Evolutionary conservation across 2,329 filamentous ascomycete genomes (phyloP).

Genomic region (Exophiala viscosa): DNA sequence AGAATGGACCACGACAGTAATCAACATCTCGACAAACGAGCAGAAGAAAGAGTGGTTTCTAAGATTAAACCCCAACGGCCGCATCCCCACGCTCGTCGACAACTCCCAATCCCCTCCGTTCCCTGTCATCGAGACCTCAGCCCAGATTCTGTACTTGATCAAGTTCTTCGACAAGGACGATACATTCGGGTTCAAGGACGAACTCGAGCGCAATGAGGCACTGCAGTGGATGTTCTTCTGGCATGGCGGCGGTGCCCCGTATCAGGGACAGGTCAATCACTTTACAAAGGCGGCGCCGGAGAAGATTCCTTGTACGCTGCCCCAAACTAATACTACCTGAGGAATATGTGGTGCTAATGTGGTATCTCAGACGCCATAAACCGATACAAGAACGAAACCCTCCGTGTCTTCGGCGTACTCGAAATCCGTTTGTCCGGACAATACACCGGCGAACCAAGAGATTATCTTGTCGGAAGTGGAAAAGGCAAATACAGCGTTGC

Average conservation of each 20-base stretch:
- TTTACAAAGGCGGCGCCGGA: conserved; percentile 45
- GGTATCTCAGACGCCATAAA: conserved; percentile 42
- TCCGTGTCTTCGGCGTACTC: conserved; percentile 54
- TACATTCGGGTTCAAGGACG: conserved; percentile 51
- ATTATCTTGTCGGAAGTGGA: conserved; percentile 53
- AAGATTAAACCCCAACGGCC: conserved; percentile 32
- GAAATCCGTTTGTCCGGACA: conserved; percentile 53
- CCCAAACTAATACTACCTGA: no score
- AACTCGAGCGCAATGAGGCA: conserved; percentile 47
- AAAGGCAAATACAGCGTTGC: conserved; percentile 55
- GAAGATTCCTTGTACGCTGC: conserved; percentile 42
- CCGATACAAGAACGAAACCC: conserved; percentile 51
- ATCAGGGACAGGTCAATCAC: conserved; percentile 43
- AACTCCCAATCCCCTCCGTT: conserved; percentile 49
- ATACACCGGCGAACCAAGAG: conserved; percentile 47
- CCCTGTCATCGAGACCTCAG: conserved; percentile 52
- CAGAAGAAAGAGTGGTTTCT: conserved; percentile 52
- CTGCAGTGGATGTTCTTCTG: conserved; percentile 57
- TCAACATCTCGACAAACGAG: conserved; percentile 51
- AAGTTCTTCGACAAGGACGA: conserved; percentile 49
- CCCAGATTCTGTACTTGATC: conserved; percentile 52
- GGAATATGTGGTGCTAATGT: background rate
- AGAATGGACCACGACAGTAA: conserved; percentile 47
- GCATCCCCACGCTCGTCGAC: conserved; percentile 52
- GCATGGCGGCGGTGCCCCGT: conserved; percentile 31